These are phyloP conservation scores for Candida labiduridarum DNA, from an alignment of 1,139 yeast genomes.

Conservation along the genomic window DNA sequence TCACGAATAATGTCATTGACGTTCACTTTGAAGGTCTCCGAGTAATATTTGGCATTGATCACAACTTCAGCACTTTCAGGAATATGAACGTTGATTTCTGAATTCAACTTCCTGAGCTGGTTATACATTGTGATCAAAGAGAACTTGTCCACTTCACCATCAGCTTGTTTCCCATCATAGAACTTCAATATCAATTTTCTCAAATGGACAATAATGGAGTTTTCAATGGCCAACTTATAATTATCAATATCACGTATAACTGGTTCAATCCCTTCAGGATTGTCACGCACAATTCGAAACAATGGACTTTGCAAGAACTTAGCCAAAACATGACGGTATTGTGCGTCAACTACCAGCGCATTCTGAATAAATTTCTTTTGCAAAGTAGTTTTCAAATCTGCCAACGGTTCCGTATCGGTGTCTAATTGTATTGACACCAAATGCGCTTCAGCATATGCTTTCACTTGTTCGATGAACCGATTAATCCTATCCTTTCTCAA, in stretches of 20 bases:
- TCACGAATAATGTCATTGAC: conserved; percentile 18
- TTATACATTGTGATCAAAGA: conserved; percentile 25
- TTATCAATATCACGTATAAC: conserved; percentile 11
- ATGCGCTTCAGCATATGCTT: conserved; percentile 20
- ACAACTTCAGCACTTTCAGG: conserved; percentile 22
- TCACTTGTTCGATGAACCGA: conserved; percentile 21
- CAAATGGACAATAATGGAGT: conserved; percentile 19
- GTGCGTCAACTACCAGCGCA: conserved; percentile 23
- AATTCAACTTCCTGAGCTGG: conserved; percentile 14
- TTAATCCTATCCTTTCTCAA: conserved; percentile 16
- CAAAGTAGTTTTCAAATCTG: conserved; percentile 13
- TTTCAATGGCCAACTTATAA: conserved; percentile 14
- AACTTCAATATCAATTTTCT: conserved; percentile 21
- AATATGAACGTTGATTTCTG: conserved; percentile 1
- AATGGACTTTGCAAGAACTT: conserved; percentile 23
- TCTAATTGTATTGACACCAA: conserved; percentile 14
- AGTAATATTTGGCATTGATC: conserved; percentile 29
- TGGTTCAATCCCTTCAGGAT: conserved; percentile 4
- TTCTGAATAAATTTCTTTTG: conserved; percentile 26
- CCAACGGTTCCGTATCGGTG: conserved; percentile 4
- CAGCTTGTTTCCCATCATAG: conserved; percentile 7
- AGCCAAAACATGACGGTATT: conserved; percentile 31
- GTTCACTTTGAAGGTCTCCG: conserved; percentile 28
- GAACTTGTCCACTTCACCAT: conserved; percentile 29
- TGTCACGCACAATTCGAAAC: conserved; percentile 11